Evolutionary conservation across 805 yeast genomes (phyloP), one percentile per base, ranked within the genome.

Genomic region (Cyberlindnera mycetangii): DNA sequence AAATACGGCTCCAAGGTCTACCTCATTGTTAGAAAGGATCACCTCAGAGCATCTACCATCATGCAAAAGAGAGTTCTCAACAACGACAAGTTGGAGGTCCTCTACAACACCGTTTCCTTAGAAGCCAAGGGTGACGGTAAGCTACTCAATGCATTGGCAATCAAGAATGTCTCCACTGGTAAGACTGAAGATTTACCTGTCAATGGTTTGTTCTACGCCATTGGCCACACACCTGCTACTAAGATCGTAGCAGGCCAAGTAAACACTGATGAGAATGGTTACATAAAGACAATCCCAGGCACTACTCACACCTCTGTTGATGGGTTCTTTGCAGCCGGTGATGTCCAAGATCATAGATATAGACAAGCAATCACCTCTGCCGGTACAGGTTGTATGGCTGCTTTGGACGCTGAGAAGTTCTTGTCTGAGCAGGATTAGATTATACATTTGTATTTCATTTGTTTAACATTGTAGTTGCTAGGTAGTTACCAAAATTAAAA

Each of bases 371-470:
- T 93, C 64, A 93, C 99, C 33, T 89, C 97, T 66, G 99, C 99
- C n/a, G 99, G 99, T 63, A 78, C 96, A 52, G 99, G 99, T 52
- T 93, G 99, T 77, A 92, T 90, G 97, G 99, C 99, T 60, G 99
- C 96, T 49, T 78, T 93, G 50, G 98, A 93, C 61, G 88, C 92
- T 62, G 97, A 90, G 72, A 84, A 80, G 66, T 85, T 76, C 67
- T 65, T 90, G 50, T 71, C 92, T 37, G 95, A 86, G 55, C 58
- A 61, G 43, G 75, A 71, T 46, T 70, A 64, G 45, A 35, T 39
- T 19, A 34, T 39, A 10, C 10, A 22, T 22, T 7, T 22, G 10
- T 22, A 22, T 7, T 7, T 10, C 25, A 22, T 7, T 22, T 7
- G 25, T 7, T 7, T 22, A 22, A 10, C 10, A 28, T n/a, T 7